A percentile compares a stretch with the other conserved stretches of the same genome.
phyloP scores from a whole-genome alignment of 208 protist genomes.

The Phytomonas sp. region DNA sequence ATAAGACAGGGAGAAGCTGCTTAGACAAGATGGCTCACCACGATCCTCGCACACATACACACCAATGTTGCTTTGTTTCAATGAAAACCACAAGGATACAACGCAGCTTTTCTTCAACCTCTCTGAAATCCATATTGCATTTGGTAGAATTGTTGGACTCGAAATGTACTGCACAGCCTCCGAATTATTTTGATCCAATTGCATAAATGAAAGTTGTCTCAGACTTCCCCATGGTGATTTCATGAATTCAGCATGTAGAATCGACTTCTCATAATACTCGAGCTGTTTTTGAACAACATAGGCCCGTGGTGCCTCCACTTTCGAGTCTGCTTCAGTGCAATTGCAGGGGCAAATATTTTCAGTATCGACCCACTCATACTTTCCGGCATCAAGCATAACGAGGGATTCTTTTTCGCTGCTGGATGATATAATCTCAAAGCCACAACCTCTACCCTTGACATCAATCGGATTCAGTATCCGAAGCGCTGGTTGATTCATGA shows the following conservation, averaged over 20 bases:
- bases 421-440: neutral
- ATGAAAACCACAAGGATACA: conserved; percentile 1
- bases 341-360: neutral
- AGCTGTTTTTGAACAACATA: neutral
- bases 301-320: neutral
- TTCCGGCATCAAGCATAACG: neutral
- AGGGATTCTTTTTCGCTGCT: neutral
- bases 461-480: neutral
- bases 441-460: neutral
- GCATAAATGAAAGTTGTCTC: neutral
- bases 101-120: neutral
- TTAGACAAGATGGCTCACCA: neutral
- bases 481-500: neutral
- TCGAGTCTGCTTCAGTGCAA: neutral
- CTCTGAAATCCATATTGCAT: neutral
- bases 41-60: neutral
- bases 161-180: neutral
- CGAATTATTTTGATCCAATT: neutral
- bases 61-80: neutral
- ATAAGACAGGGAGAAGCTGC: neutral
- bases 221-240: neutral
- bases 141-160: neutral
- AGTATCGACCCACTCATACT: neutral
- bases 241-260: neutral
- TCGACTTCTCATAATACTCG: neutral